phyloP scores from a whole-genome alignment of 257 asterid genomes.

The Solanum gandarillasii region DNA sequence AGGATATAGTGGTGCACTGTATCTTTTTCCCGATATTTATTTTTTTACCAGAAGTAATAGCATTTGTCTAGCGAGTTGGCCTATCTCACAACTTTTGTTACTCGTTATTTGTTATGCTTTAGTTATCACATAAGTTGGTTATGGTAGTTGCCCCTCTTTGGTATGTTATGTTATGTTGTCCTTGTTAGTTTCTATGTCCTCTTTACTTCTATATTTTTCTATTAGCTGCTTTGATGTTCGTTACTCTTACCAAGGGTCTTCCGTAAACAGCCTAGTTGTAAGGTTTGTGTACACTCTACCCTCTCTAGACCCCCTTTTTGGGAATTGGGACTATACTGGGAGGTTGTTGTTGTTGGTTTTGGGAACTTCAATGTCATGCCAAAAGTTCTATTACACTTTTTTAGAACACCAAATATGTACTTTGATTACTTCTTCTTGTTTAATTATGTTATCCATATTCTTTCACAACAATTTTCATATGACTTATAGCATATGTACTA shows the following conservation, averaged over 20 bases:
- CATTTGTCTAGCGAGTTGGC: neutral
- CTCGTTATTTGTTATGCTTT: neutral
- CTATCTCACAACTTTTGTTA: neutral
- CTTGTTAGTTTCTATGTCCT: neutral
- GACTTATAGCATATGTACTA: neutral
- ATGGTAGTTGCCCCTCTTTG: neutral
- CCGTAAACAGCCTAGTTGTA: neutral
- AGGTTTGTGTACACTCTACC: neutral
- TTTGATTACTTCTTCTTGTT: neutral
- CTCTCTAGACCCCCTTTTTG: neutral
- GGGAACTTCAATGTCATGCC: neutral
- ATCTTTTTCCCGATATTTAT: neutral
- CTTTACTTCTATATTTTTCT: neutral
- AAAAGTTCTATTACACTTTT: neutral
- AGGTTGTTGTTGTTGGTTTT: neutral
- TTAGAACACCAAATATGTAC: neutral
- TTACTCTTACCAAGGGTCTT: neutral
- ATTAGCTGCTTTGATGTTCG: neutral
- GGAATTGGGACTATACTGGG: neutral
- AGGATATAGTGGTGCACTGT: neutral
- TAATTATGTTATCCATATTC: neutral
- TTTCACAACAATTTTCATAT: neutral
- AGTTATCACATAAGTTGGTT: neutral
- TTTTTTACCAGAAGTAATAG: neutral
- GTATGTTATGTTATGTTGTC: neutral